Conservation (phyloP, 306 rosid species). For the Pyrus betulifolia region DNA sequence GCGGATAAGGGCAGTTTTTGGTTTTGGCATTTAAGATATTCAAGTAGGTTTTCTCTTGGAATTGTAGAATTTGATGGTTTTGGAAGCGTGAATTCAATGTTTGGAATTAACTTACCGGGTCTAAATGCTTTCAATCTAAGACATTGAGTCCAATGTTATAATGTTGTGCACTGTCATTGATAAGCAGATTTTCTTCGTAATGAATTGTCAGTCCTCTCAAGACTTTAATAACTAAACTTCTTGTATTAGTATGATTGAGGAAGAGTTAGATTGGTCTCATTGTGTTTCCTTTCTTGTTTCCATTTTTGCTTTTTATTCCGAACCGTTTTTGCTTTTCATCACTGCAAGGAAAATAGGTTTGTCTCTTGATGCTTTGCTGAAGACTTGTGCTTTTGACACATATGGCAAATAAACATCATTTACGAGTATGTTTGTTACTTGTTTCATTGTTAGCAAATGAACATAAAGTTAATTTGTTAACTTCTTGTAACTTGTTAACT, state of each 20-base stretch:
- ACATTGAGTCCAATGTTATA: neutral
- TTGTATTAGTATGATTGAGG: neutral
- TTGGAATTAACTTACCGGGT: neutral
- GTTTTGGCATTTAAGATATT: slow-evolving; percentile 67
- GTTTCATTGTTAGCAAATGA: neutral
- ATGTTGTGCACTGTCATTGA: neutral
- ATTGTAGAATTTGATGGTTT: slow-evolving; percentile 13
- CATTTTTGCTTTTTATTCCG: neutral
- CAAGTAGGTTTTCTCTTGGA: neutral
- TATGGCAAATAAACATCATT: neutral
- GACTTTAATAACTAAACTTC: neutral
- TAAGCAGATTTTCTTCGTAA: neutral
- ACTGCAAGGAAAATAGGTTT: neutral
- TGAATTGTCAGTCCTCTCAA: neutral
- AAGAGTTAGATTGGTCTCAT: neutral
- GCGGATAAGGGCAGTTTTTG: slow-evolving; percentile 89
- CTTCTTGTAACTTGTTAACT: neutral
- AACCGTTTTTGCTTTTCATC: neutral
- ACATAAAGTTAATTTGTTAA: neutral
- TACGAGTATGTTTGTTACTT: neutral
- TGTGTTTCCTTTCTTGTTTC: neutral
- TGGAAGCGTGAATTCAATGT: slow-evolving; percentile 30
- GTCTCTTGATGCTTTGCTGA: neutral
- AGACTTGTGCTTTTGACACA: neutral
- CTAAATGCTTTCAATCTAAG: neutral